These are phyloP conservation scores for Pseudophaeomoniella oleicola DNA, from an alignment of 2,329 filamentous ascomycete genomes.

Conservation along the genomic window DNA sequence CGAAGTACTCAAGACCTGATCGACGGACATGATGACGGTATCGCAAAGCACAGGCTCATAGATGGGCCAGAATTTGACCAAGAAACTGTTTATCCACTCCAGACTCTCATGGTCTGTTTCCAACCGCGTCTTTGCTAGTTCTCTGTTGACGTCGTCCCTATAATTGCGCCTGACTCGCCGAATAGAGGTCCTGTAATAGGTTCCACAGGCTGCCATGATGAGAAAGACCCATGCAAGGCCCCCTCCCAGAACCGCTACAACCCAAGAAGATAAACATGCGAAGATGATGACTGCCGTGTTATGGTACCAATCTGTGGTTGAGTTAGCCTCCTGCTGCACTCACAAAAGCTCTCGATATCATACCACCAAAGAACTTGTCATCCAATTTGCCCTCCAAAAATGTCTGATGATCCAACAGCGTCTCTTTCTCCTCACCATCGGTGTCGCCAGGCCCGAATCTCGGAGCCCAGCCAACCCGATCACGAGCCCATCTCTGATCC, in stretches of 20 bases:
- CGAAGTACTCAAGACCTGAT: slow-evolving; percentile 85
- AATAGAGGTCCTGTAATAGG: slow-evolving; percentile 92
- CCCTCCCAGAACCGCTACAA: slow-evolving; percentile 76
- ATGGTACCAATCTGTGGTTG: slow-evolving; percentile 92
- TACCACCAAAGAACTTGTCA: slow-evolving; percentile 81
- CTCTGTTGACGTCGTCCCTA: slow-evolving; percentile 80
- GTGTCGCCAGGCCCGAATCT: slow-evolving; percentile 48
- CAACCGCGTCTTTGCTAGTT: slow-evolving; percentile 71
- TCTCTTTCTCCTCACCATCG: slow-evolving; percentile 39
- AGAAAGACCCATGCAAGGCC: slow-evolving; percentile 88
- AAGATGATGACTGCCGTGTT: slow-evolving; percentile 91
- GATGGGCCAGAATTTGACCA: slow-evolving; percentile 99
- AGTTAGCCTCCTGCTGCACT: too few relatives aligned
- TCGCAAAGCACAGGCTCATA: slow-evolving; percentile 88
- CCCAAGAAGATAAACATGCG: slow-evolving; percentile 79
- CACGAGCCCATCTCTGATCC: slow-evolving; percentile 40
- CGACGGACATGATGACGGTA: slow-evolving; percentile 83
- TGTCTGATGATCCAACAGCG: slow-evolving; percentile 73
- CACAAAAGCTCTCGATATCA: slow-evolving; percentile 2
- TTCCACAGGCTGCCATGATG: slow-evolving; percentile 80
- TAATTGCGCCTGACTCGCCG: slow-evolving; percentile 90
- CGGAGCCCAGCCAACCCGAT: slow-evolving; percentile 75
- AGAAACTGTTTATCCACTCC: slow-evolving; percentile 98
- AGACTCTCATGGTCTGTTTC: slow-evolving; percentile 85
- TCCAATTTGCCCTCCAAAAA: slow-evolving; percentile 71